Base-by-base conservation (phyloP, 352 stramenopile species). In the Globisporangium uncinulatum region DNA sequence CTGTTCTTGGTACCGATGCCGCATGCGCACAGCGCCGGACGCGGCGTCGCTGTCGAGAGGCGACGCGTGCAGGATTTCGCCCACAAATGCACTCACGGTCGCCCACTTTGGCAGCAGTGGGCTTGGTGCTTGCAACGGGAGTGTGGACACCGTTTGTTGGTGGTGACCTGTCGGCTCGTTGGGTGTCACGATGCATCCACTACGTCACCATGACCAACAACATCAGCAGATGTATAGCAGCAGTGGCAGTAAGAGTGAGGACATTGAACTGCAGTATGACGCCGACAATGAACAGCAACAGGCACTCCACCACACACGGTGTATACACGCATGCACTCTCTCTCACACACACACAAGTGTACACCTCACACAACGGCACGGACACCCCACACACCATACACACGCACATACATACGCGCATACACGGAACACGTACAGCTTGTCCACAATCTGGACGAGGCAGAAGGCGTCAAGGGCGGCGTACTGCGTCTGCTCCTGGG, bases 391-490 rank as follows among this genome's bases (percentile, higher is more conserved):
- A 13, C 11, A 7, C 7, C 6, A 45, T 45, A 17, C 14, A 45
- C 39, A 20, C 39, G 19, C 39, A 45, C 37, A 43, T 14, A 43
- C 37, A 43, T 14, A 43, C 37, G n/a, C 37, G 4, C 4, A 42
- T 11, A 6, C 3, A n/a, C n/a, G n/a, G n/a, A n/a, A 52, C 42
- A 62, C 74, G 62, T 65, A 85, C 73, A 87, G 74, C 31, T 69
- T 70, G 17, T 79, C 42, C n/a, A 67, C 66, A 32, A 89, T 86
- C 58, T 83, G 69, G 17, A 89, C 60, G 17, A 91, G 66, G 24
- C 74, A 87, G 44, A 69, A 77, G 0, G 81, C 81, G 51, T 91
- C 81, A 14, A 91, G 59, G 2, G 81, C 78, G 4, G 81, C 78
- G 46, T 91, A 91, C 3, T 75, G 57, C 17, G 73, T 52, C 61